Base-by-base conservation (phyloP, 2,329 filamentous ascomycete species). In the Trichoderma sp. region DNA sequence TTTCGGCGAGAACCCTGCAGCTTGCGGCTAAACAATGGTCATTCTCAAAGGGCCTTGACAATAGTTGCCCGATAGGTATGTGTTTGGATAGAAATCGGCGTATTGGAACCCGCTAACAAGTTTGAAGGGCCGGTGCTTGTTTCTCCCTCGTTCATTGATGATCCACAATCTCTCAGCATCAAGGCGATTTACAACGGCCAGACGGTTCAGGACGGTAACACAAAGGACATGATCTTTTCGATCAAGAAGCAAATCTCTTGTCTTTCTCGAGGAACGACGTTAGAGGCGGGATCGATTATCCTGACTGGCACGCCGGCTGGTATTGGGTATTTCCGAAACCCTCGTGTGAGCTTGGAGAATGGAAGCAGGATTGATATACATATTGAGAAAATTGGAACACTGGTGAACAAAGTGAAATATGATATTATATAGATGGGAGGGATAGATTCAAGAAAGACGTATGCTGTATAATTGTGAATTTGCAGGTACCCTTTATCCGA, bases 281-380 rank as follows among this genome's bases (percentile, higher is more conserved):
- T 89, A 1, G 82, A 85, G 63, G 79, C 82, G 1, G 87, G 87
- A 1, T 85, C 87, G 65, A 81, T 88, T 0, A 80, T 89, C 53
- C 85, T 86, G 18, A 86, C 84, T 1, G 84, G 85, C 6, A 87
- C 86, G 66, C 80, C 81, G 3, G 80, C 82, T 6, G 85, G 85
- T 7, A 85, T 87, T 5, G 86, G 84, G 2, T 82, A 85, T 38
- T 85, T 85, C 3, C 79, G 79, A 53, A 80, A 81, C 38, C 63
- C 63, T 3, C 38, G 50, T 21, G 79, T 78, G 18, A 84, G 82
- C 78, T 73, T 85, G 66, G 77, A 83, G 75, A 65, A 83, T 7
- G 83, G 83, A 18, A 82, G 85, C 76, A 81, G 82, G 33, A 79
- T 87, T 7, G 77, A 81, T 75, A 71, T 86, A 7, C 79, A 80